phyloP scores from a whole-genome alignment of 257 asterid genomes.

The Solanum piurae region DNA sequence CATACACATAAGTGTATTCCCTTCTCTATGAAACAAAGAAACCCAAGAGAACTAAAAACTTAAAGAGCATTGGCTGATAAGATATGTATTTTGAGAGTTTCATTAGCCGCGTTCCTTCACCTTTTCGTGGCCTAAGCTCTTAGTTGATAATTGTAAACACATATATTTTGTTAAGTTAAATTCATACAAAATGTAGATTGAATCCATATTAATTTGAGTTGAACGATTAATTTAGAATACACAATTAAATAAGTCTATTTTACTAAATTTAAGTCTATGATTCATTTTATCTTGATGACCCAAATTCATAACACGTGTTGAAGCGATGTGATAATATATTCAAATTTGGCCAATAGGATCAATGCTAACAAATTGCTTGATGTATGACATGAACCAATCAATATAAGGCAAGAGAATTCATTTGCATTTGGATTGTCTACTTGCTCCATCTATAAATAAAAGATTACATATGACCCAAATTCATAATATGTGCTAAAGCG shows the following conservation, averaged over 20 bases:
- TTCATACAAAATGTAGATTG: neutral
- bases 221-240: neutral
- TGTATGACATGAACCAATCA: too few species aligned
- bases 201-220: neutral
- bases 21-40: too few species aligned
- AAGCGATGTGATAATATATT: too few species aligned
- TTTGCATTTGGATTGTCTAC: too few species aligned
- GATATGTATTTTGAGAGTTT: neutral
- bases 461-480: neutral
- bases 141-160: neutral
- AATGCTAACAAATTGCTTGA: too few species aligned
- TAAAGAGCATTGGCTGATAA: neutral
- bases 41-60: neutral
- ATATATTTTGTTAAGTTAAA: neutral
- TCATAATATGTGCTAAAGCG: too few species aligned
- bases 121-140: neutral
- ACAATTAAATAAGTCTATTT: too few species aligned
- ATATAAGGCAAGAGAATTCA: too few species aligned
- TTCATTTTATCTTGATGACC: too few species aligned
- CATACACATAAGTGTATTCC: too few species aligned
- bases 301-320: neutral
- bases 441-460: too few species aligned
- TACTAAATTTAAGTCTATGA: neutral
- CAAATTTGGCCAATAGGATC: too few species aligned
- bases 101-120: neutral